Evolutionary conservation across 2,329 filamentous ascomycete species (phyloP).

Genomic region (Penicillium capsulatum): DNA sequence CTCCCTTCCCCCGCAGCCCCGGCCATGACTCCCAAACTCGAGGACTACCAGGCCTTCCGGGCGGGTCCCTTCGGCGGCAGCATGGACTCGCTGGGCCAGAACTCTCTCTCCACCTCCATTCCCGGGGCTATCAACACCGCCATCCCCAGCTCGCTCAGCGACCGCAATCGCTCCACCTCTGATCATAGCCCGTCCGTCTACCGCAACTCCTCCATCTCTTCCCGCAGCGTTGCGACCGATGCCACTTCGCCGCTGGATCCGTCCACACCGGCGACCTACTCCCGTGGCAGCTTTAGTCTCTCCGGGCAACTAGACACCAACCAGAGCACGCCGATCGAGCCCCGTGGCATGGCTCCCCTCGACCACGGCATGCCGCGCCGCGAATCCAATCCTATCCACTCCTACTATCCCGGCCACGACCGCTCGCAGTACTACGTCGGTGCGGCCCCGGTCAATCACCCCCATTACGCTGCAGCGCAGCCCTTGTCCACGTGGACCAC

Average conservation of each 20-base stretch:
- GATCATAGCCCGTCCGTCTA: conserved; percentile 37
- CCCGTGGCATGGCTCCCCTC: conserved; percentile 30
- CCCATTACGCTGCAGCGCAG: conserved; percentile 31
- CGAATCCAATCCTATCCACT: conserved; percentile 34
- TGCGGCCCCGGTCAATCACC: conserved; percentile 26
- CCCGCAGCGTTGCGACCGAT: conserved; percentile 37
- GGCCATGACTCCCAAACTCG: conserved; percentile 32
- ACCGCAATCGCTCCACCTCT: conserved; percentile 36
- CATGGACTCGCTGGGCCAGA: conserved; percentile 36
- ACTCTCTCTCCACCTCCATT: conserved; percentile 33
- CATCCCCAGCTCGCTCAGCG: conserved; percentile 31
- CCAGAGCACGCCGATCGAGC: conserved; percentile 28
- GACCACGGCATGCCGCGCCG: conserved; percentile 34
- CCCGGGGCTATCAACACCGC: conserved; percentile 30
- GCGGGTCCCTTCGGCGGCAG: conserved; percentile 31
- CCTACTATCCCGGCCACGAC: conserved; percentile 34
- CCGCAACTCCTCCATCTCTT: conserved; percentile 40
- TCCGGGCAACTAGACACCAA: conserved; percentile 31
- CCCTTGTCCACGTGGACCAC: conserved; percentile 38
- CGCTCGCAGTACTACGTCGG: conserved; percentile 35
- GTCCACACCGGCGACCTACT: conserved; percentile 35
- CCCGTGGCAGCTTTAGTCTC: conserved; percentile 37
- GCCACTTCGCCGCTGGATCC: conserved; percentile 39
- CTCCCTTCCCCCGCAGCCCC: conserved; percentile 31
- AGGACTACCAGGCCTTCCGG: conserved; percentile 38